phyloP scores from a whole-genome alignment of 2,329 filamentous ascomycete species.

The Aureobasidium sp. region DNA sequence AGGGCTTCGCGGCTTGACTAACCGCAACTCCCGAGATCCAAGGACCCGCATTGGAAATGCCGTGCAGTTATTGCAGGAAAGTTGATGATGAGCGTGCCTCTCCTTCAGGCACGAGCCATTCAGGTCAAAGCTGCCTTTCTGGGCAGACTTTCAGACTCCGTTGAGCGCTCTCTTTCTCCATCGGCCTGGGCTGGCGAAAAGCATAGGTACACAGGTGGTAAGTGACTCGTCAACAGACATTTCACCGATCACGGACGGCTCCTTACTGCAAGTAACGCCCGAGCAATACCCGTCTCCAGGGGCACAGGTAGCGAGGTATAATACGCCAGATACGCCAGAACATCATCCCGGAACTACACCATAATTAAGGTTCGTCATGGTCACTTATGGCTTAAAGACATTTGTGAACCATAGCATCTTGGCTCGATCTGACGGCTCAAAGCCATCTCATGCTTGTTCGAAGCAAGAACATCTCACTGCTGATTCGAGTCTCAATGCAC shows the following conservation, averaged over 20 bases:
- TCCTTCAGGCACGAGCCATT: neutral
- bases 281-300: neutral
- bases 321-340: neutral
- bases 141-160: too few relatives aligned
- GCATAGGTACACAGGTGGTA: neutral
- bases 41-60: neutral
- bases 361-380: neutral
- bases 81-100: neutral
- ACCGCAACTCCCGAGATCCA: neutral
- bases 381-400: neutral
- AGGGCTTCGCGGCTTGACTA: neutral
- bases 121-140: neutral
- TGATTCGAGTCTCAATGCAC: neutral
- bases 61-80: neutral
- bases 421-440: neutral
- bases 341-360: neutral
- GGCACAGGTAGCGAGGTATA: neutral
- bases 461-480: neutral
- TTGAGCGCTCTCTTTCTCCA: neutral
- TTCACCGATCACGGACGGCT: neutral
- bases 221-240: neutral
- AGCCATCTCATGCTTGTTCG: neutral
- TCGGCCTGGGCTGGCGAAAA: neutral
- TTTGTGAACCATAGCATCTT: neutral
- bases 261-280: neutral